Evolutionary conservation across 495 filamentous ascomycete species (phyloP).

Genomic region (Aspergillus nanangensis): DNA sequence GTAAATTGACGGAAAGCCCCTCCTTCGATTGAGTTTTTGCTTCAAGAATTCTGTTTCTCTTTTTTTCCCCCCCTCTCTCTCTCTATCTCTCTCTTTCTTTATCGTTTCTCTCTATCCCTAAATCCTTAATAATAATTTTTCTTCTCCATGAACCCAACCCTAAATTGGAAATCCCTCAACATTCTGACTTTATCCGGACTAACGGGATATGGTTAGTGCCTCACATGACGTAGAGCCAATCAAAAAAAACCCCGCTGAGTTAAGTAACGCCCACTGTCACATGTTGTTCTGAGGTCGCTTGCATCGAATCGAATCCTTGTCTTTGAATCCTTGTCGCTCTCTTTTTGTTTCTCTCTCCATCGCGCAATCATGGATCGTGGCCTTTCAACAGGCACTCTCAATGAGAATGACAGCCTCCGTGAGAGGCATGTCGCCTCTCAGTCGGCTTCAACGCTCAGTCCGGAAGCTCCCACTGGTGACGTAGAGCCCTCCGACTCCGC

Average conservation of each 20-base stretch:
- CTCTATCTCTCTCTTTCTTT: too few relatives aligned
- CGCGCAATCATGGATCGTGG: conserved; percentile 38
- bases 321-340: conserved; percentile 10
- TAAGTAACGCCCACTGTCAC: conserved; percentile 26
- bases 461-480: conserved; percentile 33
- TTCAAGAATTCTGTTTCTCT: too few relatives aligned
- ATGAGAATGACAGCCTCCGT: conserved; percentile 35
- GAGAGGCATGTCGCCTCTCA: conserved; percentile 37
- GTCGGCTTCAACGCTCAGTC: conserved; percentile 29
- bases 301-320: conserved; percentile 7
- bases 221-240: conserved; percentile 13
- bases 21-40: too few relatives aligned
- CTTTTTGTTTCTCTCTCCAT: conserved; percentile 2
- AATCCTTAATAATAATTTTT: too few relatives aligned
- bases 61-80: too few relatives aligned
- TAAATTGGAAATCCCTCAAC: too few relatives aligned
- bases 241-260: too few relatives aligned
- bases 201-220: too few relatives aligned
- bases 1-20: too few relatives aligned
- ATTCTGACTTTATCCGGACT: too few relatives aligned
- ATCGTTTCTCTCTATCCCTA: too few relatives aligned
- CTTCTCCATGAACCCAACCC: too few relatives aligned
- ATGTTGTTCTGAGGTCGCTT: conserved; percentile 17
- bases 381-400: conserved; percentile 42
- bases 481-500: conserved; percentile 35